A percentile compares a stretch with the other conserved stretches of the same genome.
These are phyloP conservation scores for Bromus sterilis DNA, from an alignment of 176 grass and related monocot genomes.

Conservation along the genomic window DNA sequence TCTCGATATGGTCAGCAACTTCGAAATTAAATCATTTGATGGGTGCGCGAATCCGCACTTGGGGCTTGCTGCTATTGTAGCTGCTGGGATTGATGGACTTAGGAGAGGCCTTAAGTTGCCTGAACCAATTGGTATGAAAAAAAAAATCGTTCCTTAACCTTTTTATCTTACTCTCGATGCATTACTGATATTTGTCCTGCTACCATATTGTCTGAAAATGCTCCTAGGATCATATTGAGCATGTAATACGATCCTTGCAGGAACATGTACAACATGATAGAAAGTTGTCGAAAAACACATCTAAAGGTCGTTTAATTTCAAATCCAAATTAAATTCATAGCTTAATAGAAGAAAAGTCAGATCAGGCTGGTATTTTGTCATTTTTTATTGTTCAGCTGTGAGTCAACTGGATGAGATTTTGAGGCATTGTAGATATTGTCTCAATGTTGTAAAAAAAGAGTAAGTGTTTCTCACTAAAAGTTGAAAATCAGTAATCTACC, in stretches of 20 bases:
- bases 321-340: neutral
- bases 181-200: neutral
- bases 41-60: constrained; percentile 85
- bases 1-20: constrained; percentile 84
- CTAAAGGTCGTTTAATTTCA: neutral
- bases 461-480: neutral
- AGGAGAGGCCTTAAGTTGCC: constrained; percentile 68
- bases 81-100: constrained; percentile 86
- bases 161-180: neutral
- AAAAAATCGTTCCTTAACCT: neutral
- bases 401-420: neutral
- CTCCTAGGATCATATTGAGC: neutral
- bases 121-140: constrained; percentile 68
- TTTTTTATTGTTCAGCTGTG: neutral
- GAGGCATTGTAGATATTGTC: neutral
- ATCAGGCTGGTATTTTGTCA: no score
- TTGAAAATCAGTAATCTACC: neutral
- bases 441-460: neutral
- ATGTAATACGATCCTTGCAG: neutral
- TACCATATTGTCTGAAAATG: neutral
- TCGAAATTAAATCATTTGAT: constrained; percentile 97
- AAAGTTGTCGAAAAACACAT: neutral
- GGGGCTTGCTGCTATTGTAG: constrained; percentile 63
- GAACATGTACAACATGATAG: neutral
- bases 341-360: neutral